A percentile compares a stretch with the other conserved stretches of the same genome.
These are phyloP conservation scores for Fusarium concolor DNA, from an alignment of 2,329 filamentous ascomycete genomes.

Conservation along the genomic window DNA sequence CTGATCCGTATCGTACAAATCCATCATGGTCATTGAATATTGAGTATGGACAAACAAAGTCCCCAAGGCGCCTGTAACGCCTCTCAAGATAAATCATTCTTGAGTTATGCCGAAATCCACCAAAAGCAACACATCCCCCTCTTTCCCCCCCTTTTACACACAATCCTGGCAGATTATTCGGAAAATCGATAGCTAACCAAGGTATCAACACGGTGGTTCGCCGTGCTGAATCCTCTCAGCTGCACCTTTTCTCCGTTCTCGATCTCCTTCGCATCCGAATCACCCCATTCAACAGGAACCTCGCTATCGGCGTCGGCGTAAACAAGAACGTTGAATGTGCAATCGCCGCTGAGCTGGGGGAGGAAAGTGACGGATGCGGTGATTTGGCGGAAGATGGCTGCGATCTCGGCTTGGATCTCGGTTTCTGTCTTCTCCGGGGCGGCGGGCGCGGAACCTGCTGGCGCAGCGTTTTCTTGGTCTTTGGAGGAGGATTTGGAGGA, in stretches of 20 bases:
- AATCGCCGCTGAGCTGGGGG: conserved; percentile 88
- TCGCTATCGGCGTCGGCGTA: conserved; percentile 98
- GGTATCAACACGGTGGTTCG: conserved; percentile 93
- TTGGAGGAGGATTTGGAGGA: conserved; percentile 60
- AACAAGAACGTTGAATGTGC: conserved; percentile 98
- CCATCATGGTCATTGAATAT: conserved; percentile 13
- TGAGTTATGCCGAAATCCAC: conserved; percentile 19
- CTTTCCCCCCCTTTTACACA: background rate
- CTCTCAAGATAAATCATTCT: conserved; percentile 20
- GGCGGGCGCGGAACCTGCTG: conserved; percentile 48
- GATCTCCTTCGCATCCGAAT: conserved; percentile 98
- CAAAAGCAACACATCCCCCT: conserved; percentile 7
- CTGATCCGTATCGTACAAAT: conserved; percentile 42
- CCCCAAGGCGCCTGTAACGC: conserved; percentile 39
- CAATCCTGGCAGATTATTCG: conserved; percentile 10
- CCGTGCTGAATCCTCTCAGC: conserved; percentile 94
- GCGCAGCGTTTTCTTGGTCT: conserved; percentile 77
- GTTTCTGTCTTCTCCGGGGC: conserved; percentile 83
- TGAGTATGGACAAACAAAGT: conserved; percentile 18
- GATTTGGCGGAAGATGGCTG: conserved; percentile 96
- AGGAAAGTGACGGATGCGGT: conserved; percentile 97
- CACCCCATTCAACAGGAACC: conserved; percentile 97
- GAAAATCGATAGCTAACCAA: conserved; percentile 86
- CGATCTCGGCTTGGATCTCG: conserved; percentile 95
- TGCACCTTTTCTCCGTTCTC: conserved; percentile 94